Conservation (phyloP, 1,284 basidiomycete genomes). For the Ganoderma multipileum region DNA sequence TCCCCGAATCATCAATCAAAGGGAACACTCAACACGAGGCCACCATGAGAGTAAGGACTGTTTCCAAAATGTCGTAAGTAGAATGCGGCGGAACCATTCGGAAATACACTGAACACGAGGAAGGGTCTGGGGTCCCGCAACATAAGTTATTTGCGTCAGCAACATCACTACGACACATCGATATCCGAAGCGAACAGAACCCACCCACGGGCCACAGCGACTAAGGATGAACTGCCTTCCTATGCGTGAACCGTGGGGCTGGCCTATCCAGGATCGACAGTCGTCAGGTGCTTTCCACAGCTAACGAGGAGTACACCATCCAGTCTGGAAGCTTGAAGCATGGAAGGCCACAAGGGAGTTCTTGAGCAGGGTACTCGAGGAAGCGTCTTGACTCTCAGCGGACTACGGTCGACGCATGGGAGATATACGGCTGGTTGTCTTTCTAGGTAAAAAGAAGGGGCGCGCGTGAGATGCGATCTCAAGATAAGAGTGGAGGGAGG, state of each 20-base stretch:
- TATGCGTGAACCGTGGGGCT: no score
- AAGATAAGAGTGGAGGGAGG: background rate
- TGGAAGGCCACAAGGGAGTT: background rate
- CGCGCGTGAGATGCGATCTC: background rate
- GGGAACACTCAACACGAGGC: constrained; percentile 1
- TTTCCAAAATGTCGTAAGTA: constrained; percentile 1
- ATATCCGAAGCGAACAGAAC: background rate
- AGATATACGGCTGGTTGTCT: background rate
- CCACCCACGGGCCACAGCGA: background rate
- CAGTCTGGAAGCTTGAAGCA: background rate
- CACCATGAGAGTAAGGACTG: background rate
- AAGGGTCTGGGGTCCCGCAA: background rate
- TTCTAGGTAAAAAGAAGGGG: background rate
- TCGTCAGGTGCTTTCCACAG: background rate
- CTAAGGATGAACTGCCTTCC: background rate
- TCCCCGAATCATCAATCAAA: background rate
- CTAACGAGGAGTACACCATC: background rate
- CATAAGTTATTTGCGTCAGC: background rate
- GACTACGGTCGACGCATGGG: background rate
- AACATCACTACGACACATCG: constrained; percentile 1
- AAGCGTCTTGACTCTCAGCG: background rate
- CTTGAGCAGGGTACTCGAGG: background rate
- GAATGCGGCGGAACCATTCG: background rate
- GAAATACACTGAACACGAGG: background rate
- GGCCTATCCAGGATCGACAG: background rate